These are phyloP conservation scores for Xylaria nigripes DNA, from an alignment of 495 filamentous ascomycete species.

Conservation along the genomic window DNA sequence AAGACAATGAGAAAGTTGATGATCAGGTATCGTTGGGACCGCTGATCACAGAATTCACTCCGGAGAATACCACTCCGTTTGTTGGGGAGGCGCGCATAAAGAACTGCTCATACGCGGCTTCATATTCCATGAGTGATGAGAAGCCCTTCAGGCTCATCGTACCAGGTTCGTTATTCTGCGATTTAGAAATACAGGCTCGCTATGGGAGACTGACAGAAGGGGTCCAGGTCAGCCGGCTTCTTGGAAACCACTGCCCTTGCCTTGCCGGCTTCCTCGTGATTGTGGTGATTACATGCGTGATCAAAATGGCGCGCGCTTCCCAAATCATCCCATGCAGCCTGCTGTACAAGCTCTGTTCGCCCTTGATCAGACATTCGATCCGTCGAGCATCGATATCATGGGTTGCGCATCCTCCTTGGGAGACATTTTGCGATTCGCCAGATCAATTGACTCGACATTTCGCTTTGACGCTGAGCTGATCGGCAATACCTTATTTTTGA, in stretches of 20 bases:
- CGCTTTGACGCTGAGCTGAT: constrained; percentile 53
- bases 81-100: constrained; percentile 18
- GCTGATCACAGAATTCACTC: constrained; percentile 12
- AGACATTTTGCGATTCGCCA: constrained; percentile 44
- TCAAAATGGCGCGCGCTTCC: constrained; percentile 51
- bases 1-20: neutral
- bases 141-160: constrained; percentile 38
- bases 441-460: constrained; percentile 38
- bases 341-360: constrained; percentile 38
- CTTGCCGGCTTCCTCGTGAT: constrained; percentile 40
- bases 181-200: neutral
- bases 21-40: constrained; percentile 6
- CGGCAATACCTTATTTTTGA: constrained; percentile 54
- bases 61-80: neutral
- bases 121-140: constrained; percentile 48
- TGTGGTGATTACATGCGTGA: constrained; percentile 51
- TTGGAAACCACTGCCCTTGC: constrained; percentile 46
- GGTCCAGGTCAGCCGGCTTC: constrained; percentile 45
- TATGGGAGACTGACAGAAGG: neutral
- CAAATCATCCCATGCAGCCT: constrained; percentile 51
- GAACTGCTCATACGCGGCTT: constrained; percentile 36
- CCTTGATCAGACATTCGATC: constrained; percentile 17
- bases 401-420: constrained; percentile 56
- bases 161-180: constrained; percentile 36
- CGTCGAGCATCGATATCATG: constrained; percentile 48